Evolutionary conservation across 306 rosid species (phyloP), one percentile per base, ranked within the genome.

Genomic region (Medicago ruthenica): DNA sequence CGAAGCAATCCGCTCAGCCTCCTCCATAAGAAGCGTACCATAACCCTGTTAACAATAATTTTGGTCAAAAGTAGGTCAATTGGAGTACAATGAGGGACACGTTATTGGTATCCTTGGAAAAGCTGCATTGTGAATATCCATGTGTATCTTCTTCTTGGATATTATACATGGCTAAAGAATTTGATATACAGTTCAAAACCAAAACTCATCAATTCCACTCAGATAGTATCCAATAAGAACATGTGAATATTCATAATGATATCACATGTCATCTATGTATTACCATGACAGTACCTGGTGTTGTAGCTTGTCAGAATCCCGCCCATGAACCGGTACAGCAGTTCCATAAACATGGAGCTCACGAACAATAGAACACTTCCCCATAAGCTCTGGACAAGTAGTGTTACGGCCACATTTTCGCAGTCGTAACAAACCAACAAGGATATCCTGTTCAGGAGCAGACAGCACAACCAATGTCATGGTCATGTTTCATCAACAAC

Each of bases 321-420:
- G 81, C 27, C 97, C 99, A 72, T 95, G 97, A 85, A 92, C 99
- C 24, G 99, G 99, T 55, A 95, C 99, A 16, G 99, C 99, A 73
- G 98, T 95, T 62, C 99, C 99, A 76, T 95, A 95, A 74, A 95
- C 97, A 39, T 95, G 99, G 71, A 95, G 97, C 75, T 95, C 99
- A 6, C 99, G 99, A 71, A 92, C 90, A 77, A 90, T 88, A 62
- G 99, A 95, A 58, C 98, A 92, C 81, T 79, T 95, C 44, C 96
- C 99, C 80, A 87, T 61, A 45, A 90, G 93, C 84, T 92, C 97
- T 36, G 97, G 93, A 85, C 97, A 92, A 9, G 97, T 80, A 64
- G 92, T 83, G 79, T 90, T 95, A 17, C 77, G 85, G 55, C 99
- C 90, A 51, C 99, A 92, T 85, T 88, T 95, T 20, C 99, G 88